A percentile compares a stretch with the other conserved stretches of the same genome.
phyloP scores from a whole-genome alignment of 2,329 filamentous ascomycete species.

The Eutypa lata region DNA sequence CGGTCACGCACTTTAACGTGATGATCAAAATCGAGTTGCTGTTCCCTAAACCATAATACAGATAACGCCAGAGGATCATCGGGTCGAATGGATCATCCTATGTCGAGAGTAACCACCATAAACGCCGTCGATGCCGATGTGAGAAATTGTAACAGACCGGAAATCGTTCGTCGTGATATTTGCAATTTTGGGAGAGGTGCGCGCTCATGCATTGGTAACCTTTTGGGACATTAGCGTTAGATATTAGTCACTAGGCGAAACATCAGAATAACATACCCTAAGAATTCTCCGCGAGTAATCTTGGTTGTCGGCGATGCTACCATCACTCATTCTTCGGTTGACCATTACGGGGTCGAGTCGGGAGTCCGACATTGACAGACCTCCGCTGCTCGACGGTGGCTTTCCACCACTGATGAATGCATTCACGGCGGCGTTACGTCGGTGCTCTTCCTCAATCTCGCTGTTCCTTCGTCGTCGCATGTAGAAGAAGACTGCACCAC shows the following conservation, averaged over 20 bases:
- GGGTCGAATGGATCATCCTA: conserved; percentile 26
- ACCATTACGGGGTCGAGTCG: conserved; percentile 85
- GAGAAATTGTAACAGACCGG: conserved; percentile 26
- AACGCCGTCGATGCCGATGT: conserved; percentile 33
- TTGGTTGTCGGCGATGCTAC: conserved; percentile 94
- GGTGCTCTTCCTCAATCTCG: conserved; percentile 80
- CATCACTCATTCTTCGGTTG: conserved; percentile 82
- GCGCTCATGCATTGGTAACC: conserved; percentile 32
- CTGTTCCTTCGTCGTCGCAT: conserved; percentile 72
- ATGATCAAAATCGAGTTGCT: conserved; percentile 18
- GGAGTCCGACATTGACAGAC: conserved; percentile 73
- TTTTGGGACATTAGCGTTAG: conserved; percentile 14
- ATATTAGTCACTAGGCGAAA: neutral
- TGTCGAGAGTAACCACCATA: conserved; percentile 29
- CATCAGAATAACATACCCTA: conserved; percentile 60
- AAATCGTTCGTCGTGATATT: conserved; percentile 31
- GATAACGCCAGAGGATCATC: conserved; percentile 31
- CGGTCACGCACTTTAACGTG: conserved; percentile 17
- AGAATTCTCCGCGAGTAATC: conserved; percentile 96
- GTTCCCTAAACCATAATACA: conserved; percentile 26
- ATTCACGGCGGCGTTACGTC: conserved; percentile 74
- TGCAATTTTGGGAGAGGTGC: conserved; percentile 15
- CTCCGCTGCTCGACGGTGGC: conserved; percentile 60
- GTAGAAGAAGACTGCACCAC: conserved; percentile 69
- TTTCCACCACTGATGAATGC: conserved; percentile 67